Base-by-base conservation (phyloP, 75 land plant species). In the Sequoia sempervirens region DNA sequence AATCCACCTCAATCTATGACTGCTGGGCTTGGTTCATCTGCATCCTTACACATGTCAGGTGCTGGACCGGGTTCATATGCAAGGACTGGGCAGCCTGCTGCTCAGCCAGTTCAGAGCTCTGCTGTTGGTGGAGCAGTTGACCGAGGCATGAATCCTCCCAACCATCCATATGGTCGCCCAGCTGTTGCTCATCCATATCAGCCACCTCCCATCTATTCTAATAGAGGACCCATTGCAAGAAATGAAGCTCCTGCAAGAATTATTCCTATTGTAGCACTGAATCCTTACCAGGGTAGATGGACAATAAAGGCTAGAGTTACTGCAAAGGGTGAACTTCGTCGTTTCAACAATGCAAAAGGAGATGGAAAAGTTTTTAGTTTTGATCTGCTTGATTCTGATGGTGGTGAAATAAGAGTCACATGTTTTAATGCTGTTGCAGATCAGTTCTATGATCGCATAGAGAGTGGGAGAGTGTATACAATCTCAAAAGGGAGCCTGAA, bases 231-330 rank as follows among this genome's bases (percentile, higher is more conserved):
- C 66, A 90, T 94, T 61, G 91, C 90, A 9, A 96, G 85, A 83
- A 96, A 94, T 89, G 99, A 96, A 85, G 95, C 95, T 28, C 90
- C 98, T 38, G 90, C 95, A 1, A 87, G 95, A 78, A 91, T 94
- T 50, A 86, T 97, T 12, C 99, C 99, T 9, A 97, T 97, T 73
- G 86, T 92, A 86, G 98, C 99, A 32, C 85, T 97, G 64, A 97
- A 94, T 83, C 99, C 99, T 26, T 97, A 94, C 83, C 93, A 91
- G 75, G 96, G 95, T 28, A 89, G 96, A 83, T 97, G 99, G 99
- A 96, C 98, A 43, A 97, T 97, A 73, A 97, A 96, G 87, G 99
- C 96, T 3, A 88, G 99, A 80, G 96, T 96, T 26, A 97, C 98
- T 79, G 82, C 92, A n/a, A 97, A 97, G 81, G 86, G 93, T 12